Evolutionary conservation across 805 yeast genomes (phyloP), one percentile per base, ranked within the genome.

Genomic region (Lachancea cidri): DNA sequence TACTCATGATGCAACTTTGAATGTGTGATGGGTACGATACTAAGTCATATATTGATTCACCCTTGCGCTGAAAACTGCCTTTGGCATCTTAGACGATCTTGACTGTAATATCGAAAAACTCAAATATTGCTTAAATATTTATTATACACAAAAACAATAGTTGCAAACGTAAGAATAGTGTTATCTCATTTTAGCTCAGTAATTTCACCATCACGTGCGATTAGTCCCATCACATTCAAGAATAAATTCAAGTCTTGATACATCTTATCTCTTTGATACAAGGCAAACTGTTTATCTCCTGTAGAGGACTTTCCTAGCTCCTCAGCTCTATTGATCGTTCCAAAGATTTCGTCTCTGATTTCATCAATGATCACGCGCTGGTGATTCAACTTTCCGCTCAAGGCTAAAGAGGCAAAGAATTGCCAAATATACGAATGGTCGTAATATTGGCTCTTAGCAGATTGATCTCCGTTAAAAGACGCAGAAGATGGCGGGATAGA

Each of bases 361-460:
- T 87, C 96, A 62, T 88, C 97, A 33, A 91, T 95, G 53, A 91
- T 84, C 46, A 86, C 79, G 68, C 96, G 77, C 73, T 91, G 97
- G 59, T 89, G 96, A 54, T 83, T 83, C 53, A 86, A 68, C 59
- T 84, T 82, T 49, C 97, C 96, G 46, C 96, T 91, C 48, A 91
- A 70, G 0, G 98, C 91, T 46, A 91, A 73, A 11, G 96, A 83
- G 17, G 98, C 98, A 63, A 91, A 75, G 58, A 91, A 89, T 67
- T 91, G 97, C 98, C 98, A 91, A 38, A 87, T 87, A 57, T 89
- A 88, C 29, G 88, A 77, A 49, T 81, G 88, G 55, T 83, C 91
- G 41, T 66, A 71, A 29, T 50, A 52, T 27, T 44, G 43, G 15
- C 43, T 36, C 39, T 69, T 68, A 30, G 61, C 60, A 31, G 66